Conservation (phyloP, 805 yeast species). For the Wickerhamiella musiphila region DNA sequence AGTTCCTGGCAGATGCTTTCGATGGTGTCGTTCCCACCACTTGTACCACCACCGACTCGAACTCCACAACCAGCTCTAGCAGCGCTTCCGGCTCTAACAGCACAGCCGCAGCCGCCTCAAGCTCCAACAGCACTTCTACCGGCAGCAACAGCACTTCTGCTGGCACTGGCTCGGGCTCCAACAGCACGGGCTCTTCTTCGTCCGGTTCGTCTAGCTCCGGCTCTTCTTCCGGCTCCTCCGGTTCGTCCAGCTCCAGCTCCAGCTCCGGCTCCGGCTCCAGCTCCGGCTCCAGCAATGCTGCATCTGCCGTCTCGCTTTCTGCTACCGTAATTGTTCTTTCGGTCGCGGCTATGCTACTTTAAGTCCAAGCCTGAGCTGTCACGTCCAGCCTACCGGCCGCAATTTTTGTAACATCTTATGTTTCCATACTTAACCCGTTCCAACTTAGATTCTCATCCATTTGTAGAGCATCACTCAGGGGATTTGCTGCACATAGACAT, state of each 20-base stretch:
- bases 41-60: neutral
- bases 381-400: no score
- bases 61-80: neutral
- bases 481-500: no score
- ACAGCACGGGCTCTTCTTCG: neutral
- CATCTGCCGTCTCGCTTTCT: neutral
- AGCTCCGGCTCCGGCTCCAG: neutral
- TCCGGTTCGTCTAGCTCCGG: neutral
- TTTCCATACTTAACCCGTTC: no score
- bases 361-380: no score
- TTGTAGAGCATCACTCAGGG: no score
- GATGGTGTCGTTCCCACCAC: conserved; percentile 1
- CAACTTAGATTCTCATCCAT: no score
- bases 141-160: neutral
- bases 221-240: neutral
- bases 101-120: neutral
- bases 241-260: neutral
- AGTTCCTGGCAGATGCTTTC: conserved; percentile 7
- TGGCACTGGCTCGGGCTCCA: neutral
- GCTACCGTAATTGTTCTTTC: no score
- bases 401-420: no score
- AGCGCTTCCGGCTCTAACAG: neutral
- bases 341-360: no score
- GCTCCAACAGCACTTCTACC: conserved; percentile 1
- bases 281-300: neutral